These are phyloP conservation scores for Kernera saxatilis DNA, from an alignment of 345 rosid genomes.

Conservation along the genomic window DNA sequence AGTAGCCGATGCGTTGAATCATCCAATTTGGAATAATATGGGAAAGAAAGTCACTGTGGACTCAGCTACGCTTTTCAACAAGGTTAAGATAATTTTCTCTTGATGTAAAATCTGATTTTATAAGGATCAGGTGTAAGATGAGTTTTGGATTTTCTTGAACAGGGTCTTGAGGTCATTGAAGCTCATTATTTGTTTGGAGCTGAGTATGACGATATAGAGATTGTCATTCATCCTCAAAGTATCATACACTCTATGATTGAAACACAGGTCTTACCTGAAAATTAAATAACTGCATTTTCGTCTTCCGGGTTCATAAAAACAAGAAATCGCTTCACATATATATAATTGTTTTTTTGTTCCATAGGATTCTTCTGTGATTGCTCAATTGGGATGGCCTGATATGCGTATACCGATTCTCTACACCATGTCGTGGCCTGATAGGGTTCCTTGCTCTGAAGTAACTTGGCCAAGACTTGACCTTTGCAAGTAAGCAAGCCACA, in stretches of 20 bases:
- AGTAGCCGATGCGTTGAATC: slow-evolving; percentile 96
- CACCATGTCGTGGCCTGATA: slow-evolving; percentile 98
- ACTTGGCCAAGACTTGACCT: slow-evolving; percentile 98
- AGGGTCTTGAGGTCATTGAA: slow-evolving; percentile 98
- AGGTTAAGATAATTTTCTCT: slow-evolving; percentile 40
- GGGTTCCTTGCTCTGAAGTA: slow-evolving; percentile 86
- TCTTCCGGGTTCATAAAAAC: neutral
- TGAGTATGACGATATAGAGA: slow-evolving; percentile 81
- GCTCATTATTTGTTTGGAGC: slow-evolving; percentile 96
- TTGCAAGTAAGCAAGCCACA: slow-evolving; percentile 58
- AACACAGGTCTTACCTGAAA: slow-evolving; percentile 65
- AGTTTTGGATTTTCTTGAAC: slow-evolving; percentile 14
- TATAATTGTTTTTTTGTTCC: slow-evolving; percentile 7
- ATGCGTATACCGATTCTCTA: slow-evolving; percentile 94
- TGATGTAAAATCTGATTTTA: neutral
- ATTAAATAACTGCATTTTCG: neutral
- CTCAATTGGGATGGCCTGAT: slow-evolving; percentile 97
- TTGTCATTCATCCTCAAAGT: slow-evolving; percentile 90
- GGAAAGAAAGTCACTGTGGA: slow-evolving; percentile 96
- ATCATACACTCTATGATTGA: slow-evolving; percentile 93
- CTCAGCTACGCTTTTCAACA: slow-evolving; percentile 95
- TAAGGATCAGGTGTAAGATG: neutral
- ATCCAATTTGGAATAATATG: slow-evolving; percentile 90
- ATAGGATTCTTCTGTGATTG: slow-evolving; percentile 93
- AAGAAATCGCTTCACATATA: neutral